Percentiles rank a stretch among this genome's conserved stretches.
Conservation (phyloP, 495 filamentous ascomycete species). For the Parmelia sp. region DNA sequence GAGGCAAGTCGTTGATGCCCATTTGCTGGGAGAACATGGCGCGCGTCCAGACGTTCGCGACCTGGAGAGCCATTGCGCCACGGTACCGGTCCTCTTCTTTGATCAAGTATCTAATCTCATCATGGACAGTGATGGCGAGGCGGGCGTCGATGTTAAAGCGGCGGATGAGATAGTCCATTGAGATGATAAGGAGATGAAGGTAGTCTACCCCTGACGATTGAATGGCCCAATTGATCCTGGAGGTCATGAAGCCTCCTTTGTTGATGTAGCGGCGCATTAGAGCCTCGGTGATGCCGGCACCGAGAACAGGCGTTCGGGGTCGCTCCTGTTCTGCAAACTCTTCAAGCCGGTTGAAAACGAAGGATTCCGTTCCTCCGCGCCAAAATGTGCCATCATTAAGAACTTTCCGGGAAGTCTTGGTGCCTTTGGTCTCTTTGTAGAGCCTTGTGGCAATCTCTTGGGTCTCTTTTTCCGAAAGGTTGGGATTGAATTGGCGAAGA, state of each 20-base stretch:
- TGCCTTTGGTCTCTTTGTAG: slow-evolving; percentile 85
- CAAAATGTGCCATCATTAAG: slow-evolving; percentile 76
- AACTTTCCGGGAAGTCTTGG: slow-evolving; percentile 61
- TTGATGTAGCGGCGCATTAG: slow-evolving; percentile 80
- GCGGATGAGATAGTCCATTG: slow-evolving; percentile 91
- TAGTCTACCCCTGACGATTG: slow-evolving; percentile 97
- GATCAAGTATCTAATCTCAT: slow-evolving; percentile 93
- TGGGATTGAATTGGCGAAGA: slow-evolving; percentile 87
- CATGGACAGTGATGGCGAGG: slow-evolving; percentile 89
- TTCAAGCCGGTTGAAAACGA: slow-evolving; percentile 97
- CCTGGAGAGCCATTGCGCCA: slow-evolving; percentile 82
- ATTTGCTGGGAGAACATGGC: slow-evolving; percentile 97
- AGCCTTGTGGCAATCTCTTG: slow-evolving; percentile 67
- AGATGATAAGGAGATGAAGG: slow-evolving; percentile 85
- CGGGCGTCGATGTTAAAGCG: slow-evolving; percentile 78
- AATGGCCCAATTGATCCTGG: slow-evolving; percentile 98
- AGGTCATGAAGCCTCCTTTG: slow-evolving; percentile 89
- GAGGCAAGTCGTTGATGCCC: slow-evolving; percentile 90
- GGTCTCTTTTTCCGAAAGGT: slow-evolving; percentile 68
- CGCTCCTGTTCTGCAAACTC: slow-evolving; percentile 93
- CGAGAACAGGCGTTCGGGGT: slow-evolving; percentile 88
- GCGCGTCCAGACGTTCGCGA: slow-evolving; percentile 93
- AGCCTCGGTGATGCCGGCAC: slow-evolving; percentile 93
- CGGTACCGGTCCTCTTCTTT: slow-evolving; percentile 80
- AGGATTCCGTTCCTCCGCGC: slow-evolving; percentile 92